These are phyloP conservation scores for Clitopilus hobsonii DNA, from an alignment of 768 basidiomycete species.

Conservation along the genomic window DNA sequence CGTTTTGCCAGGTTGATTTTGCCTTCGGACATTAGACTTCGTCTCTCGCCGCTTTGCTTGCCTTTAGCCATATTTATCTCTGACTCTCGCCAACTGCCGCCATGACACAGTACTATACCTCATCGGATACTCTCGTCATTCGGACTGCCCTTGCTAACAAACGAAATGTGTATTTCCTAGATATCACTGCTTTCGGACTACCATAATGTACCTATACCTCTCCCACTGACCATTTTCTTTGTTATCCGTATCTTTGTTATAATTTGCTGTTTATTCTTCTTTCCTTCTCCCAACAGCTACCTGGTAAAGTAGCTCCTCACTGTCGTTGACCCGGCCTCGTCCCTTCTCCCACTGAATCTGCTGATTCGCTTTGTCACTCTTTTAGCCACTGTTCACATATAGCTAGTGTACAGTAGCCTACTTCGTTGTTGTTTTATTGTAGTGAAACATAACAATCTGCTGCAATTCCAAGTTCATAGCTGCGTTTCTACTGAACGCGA, in stretches of 20 bases:
- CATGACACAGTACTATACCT: constrained; percentile 1
- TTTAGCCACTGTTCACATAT: not conserved
- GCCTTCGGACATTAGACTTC: constrained; percentile 17
- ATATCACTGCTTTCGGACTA: constrained; percentile 1
- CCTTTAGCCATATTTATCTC: constrained; percentile 1
- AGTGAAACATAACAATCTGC: not conserved
- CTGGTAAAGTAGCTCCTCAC: not conserved
- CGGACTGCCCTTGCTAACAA: constrained; percentile 2
- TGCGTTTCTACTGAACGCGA: not conserved
- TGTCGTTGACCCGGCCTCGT: not conserved
- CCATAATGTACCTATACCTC: constrained; percentile 5
- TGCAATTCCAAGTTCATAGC: too few species aligned
- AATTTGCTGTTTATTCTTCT: not conserved
- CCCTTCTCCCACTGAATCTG: not conserved
- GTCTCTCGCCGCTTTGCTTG: constrained; percentile 9
- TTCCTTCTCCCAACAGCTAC: not conserved
- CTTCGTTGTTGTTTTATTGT: not conserved
- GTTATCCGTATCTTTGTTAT: not conserved
- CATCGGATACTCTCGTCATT: not conserved
- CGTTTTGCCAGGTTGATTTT: constrained; percentile 13
- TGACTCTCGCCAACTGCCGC: not conserved
- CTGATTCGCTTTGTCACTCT: not conserved
- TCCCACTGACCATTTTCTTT: constrained; percentile 6
- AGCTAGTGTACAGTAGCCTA: not conserved
- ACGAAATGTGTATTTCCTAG: constrained; percentile 15